Percentiles rank a stretch among this genome's conserved stretches.
Conservation (phyloP, 129 eudicot species). For the Erigeron canadensis region DNA sequence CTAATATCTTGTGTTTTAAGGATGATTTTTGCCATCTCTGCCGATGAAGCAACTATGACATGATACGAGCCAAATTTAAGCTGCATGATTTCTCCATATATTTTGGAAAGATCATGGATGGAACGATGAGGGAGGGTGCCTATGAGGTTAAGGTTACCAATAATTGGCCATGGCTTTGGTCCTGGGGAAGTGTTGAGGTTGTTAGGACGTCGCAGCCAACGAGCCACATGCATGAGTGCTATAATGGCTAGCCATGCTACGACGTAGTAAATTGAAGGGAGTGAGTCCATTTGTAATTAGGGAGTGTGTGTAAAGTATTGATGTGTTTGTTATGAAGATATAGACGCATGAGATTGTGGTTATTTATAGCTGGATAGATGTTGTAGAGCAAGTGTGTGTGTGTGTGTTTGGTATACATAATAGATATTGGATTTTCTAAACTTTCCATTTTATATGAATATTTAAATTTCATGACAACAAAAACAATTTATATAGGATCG, state of each 20-base stretch:
- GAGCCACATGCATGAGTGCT: slow-evolving; percentile 32
- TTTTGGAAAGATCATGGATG: slow-evolving; percentile 52
- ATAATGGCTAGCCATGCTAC: slow-evolving; percentile 36
- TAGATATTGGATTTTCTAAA: neutral
- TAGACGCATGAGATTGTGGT: neutral
- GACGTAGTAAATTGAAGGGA: slow-evolving; percentile 23
- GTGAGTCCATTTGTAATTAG: slow-evolving; percentile 30
- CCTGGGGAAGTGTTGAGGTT: slow-evolving; percentile 67
- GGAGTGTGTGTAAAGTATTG: neutral
- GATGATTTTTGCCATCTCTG: slow-evolving; percentile 55
- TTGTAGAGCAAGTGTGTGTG: neutral
- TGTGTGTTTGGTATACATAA: neutral
- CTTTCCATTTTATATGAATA: too few relatives aligned
- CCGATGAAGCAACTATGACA: slow-evolving; percentile 73
- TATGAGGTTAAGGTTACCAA: slow-evolving; percentile 75
- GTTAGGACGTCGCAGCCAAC: slow-evolving; percentile 29
- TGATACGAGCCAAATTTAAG: slow-evolving; percentile 58
- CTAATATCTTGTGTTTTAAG: slow-evolving; percentile 64
- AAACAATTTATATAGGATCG: too few relatives aligned
- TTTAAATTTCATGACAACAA: too few relatives aligned
- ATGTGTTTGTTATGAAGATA: neutral
- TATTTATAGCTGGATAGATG: slow-evolving; percentile 27
- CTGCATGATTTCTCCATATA: slow-evolving; percentile 67
- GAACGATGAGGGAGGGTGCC: slow-evolving; percentile 79
- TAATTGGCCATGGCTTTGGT: slow-evolving; percentile 80